Base-by-base conservation (phyloP, 805 yeast genomes). In the Candida broadrunensis region DNA sequence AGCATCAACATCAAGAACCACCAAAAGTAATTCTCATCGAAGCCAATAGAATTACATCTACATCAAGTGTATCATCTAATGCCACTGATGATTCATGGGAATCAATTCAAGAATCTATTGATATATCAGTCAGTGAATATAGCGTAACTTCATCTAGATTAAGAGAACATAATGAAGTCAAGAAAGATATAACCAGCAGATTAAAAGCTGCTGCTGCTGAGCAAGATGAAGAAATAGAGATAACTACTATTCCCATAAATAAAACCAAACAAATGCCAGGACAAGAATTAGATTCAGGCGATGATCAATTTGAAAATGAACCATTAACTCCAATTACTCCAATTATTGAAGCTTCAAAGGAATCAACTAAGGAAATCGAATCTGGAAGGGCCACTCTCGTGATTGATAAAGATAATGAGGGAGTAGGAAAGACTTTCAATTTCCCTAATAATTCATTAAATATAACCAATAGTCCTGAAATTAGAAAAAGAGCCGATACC, bases 391-490 rank as follows among this genome's bases (percentile, higher is more conserved):
- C 29, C 32, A 13, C 24, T 11, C 27, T 16, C 21, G 3, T n/a
- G 14, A n/a, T 20, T 13, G 56, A 50, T 8, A 52, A 51, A 21
- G 65, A 64, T 38, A 67, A 68, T 40, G 52, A 46, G 14, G 74
- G 73, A 5, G 50, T 54, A 1, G 74, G 74, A 0, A 56, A 51
- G 29, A 42, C 51, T 12, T 70, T 69, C 43, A 58, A 59, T 36
- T 70, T 70, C 47, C 75, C 75, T 9, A 67, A 67, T 36, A 51
- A 58, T 36, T 41, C 17, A 16, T 37, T 44, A 5, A 69, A 69
- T 41, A 47, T 67, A 20, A 69, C 75, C 12, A 69, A 67, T 37
- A 49, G 52, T 33, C 47, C 49, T 16, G 42, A 49, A 23, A 42
- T 51, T 8, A 49, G 50, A 41, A 43, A 35, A 27, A 41, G 49